phyloP scores from a whole-genome alignment of 73 alveolate genomes.

The Paramecium octaurelia region DNA sequence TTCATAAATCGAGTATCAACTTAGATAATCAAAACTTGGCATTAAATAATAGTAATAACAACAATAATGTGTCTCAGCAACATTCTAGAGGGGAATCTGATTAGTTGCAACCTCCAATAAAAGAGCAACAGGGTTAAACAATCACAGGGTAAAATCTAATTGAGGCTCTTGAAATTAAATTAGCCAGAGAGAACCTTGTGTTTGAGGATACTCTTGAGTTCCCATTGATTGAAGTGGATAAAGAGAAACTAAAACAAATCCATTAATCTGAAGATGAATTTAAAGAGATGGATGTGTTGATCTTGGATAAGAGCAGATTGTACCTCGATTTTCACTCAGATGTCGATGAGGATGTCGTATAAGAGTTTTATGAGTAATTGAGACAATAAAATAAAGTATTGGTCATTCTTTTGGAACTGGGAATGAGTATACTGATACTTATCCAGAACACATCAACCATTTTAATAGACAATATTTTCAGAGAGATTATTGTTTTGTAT shows the following conservation, averaged over 20 bases:
- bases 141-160: not conserved
- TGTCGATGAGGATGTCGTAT: not conserved
- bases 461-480: not conserved
- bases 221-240: not conserved
- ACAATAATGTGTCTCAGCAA: not conserved
- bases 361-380: not conserved
- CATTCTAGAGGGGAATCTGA: not conserved
- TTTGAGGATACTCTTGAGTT: not conserved
- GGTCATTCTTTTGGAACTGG: not conserved
- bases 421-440: not conserved
- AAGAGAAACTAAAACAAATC: not conserved
- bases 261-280: slow-evolving; percentile 5
- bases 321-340: slow-evolving; percentile 6
- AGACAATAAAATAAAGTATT: not conserved
- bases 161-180: not conserved
- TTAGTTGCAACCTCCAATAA: not conserved
- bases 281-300: not conserved
- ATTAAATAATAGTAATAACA: not conserved
- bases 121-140: not conserved
- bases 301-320: not conserved
- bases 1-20: not conserved
- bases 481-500: not conserved
- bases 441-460: not conserved
- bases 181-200: not conserved
- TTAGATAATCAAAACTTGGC: not conserved